Conservation (phyloP, 768 basidiomycete species). For the Tylopilus intermedius region DNA sequence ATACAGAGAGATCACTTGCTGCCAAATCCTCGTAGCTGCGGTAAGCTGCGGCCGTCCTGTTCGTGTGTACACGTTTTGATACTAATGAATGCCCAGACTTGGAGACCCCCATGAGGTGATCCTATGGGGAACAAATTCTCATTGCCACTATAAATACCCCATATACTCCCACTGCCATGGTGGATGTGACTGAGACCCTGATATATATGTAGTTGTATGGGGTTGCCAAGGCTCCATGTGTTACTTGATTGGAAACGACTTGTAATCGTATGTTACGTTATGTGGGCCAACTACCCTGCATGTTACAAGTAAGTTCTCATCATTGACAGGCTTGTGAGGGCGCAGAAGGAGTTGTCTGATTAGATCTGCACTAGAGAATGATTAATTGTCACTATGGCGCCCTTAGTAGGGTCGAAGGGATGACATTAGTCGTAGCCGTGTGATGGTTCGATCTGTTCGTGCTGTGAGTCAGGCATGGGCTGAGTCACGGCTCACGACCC, state of each 20-base stretch:
- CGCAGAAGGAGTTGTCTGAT: background rate
- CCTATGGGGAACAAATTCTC: slow-evolving; percentile 18
- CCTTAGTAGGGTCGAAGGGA: background rate
- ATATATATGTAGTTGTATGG: slow-evolving; percentile 10
- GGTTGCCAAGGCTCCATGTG: slow-evolving; percentile 8
- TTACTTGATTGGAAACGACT: slow-evolving; percentile 2
- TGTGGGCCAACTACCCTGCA: slow-evolving; percentile 1
- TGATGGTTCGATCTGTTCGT: slow-evolving; percentile 1
- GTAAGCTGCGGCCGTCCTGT: background rate
- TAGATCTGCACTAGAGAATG: background rate
- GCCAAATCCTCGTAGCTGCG: slow-evolving; percentile 8
- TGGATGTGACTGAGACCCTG: slow-evolving; percentile 4
- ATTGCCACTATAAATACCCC: slow-evolving; percentile 24
- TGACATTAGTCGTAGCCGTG: background rate
- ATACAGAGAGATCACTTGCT: slow-evolving; percentile 8
- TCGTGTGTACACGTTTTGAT: background rate
- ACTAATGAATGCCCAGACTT: slow-evolving; percentile 1
- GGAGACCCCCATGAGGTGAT: slow-evolving; percentile 25
- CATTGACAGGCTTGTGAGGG: background rate
- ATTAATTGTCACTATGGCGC: slow-evolving; percentile 1
- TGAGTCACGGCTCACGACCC: background rate
- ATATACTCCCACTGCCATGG: slow-evolving; percentile 20
- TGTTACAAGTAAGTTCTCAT: background rate
- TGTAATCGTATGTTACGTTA: slow-evolving; percentile 23
- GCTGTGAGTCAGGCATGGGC: background rate